Conservation (phyloP, 176 grass and related monocot genomes). For the Themeda triandra region DNA sequence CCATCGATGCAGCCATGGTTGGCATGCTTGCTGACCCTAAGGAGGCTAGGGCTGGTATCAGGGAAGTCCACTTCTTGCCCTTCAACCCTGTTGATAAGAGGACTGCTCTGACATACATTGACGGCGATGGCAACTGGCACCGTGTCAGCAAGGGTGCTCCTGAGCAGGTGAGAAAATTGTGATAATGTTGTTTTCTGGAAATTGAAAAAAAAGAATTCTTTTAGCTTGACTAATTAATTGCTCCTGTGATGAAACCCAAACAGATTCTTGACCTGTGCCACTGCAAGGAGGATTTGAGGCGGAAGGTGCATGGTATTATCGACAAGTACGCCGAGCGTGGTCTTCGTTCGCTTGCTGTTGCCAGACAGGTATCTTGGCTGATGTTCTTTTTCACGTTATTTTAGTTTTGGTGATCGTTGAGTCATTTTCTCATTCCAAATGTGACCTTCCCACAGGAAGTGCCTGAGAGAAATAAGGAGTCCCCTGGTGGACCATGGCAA, state of each 20-base stretch:
- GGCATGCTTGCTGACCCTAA: conserved; percentile 99
- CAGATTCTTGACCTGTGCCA: conserved; percentile 86
- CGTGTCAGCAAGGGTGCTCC: conserved; percentile 97
- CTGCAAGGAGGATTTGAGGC: conserved; percentile 87
- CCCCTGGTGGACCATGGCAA: conserved; percentile 79
- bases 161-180: conserved; percentile 63
- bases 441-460: conserved; percentile 67
- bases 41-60: conserved; percentile 94
- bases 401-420: neutral
- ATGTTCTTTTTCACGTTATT: neutral
- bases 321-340: conserved; percentile 97
- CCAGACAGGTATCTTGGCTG: conserved; percentile 67
- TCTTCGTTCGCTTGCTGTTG: conserved; percentile 91
- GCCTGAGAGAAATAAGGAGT: conserved; percentile 82
- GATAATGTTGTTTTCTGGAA: neutral
- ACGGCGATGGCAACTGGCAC: conserved; percentile 77
- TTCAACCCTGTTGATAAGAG: conserved; percentile 99
- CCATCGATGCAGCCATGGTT: conserved; percentile 98
- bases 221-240: conserved; percentile 11
- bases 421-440: conserved; percentile 23
- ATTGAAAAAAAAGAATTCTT: neutral
- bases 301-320: conserved; percentile 66
- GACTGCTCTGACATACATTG: conserved; percentile 93
- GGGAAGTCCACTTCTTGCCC: conserved; percentile 94
- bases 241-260: conserved; percentile 10